phyloP scores from a whole-genome alignment of 2,329 filamentous ascomycete genomes.

The Fusarium siculi region DNA sequence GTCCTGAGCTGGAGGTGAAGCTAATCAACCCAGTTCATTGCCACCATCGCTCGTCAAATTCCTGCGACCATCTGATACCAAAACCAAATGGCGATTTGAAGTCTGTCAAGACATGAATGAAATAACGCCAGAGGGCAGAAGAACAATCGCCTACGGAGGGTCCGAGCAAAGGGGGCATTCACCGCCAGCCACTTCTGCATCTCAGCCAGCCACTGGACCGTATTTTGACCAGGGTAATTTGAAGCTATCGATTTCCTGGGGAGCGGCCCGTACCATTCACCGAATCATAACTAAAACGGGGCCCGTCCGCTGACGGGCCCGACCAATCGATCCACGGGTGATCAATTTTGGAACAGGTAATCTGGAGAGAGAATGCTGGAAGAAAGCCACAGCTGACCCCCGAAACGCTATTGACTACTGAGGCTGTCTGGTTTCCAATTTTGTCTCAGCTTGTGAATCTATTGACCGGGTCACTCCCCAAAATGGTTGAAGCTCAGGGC shows the following conservation, averaged over 20 bases:
- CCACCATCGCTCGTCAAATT: background rate
- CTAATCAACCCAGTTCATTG: too few relatives aligned
- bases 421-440: background rate
- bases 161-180: background rate
- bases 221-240: background rate
- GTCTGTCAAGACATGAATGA: too few relatives aligned
- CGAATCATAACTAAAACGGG: background rate
- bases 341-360: background rate
- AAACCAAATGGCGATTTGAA: too few relatives aligned
- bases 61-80: too few relatives aligned
- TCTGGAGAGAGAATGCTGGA: background rate
- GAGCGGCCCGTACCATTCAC: background rate
- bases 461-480: background rate
- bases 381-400: background rate
- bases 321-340: background rate
- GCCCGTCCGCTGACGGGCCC: too few relatives aligned
- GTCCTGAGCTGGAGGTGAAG: background rate
- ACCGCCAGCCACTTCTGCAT: slow-evolving; percentile 9
- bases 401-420: background rate
- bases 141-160: too few relatives aligned
- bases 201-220: slow-evolving; percentile 17
- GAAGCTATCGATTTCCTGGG: background rate
- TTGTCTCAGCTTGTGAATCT: background rate
- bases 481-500: background rate
- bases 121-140: rapidly evolving